A percentile compares a stretch with the other conserved stretches of the same genome.
Conservation (phyloP, 768 basidiomycete species). For the Tricholoma sp. region DNA sequence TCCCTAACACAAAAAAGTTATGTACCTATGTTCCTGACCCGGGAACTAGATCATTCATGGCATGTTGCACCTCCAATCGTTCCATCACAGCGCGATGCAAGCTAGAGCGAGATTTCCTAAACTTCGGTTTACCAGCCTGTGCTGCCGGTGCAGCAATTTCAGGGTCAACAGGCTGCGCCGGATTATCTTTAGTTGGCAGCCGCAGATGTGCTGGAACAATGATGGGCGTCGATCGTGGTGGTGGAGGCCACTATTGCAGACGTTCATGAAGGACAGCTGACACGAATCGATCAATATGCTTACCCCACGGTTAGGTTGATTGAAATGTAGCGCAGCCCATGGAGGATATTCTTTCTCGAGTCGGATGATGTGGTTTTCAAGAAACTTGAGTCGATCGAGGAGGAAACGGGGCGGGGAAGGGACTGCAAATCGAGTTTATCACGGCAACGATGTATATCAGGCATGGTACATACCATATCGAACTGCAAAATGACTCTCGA, state of each 20-base stretch:
- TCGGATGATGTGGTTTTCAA: slow-evolving; percentile 74
- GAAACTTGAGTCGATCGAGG: slow-evolving; percentile 56
- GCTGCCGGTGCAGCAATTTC: background rate
- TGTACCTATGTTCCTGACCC: background rate
- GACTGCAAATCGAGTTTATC: slow-evolving; percentile 35
- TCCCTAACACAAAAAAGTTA: background rate
- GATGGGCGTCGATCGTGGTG: slow-evolving; percentile 71
- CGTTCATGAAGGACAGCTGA: background rate
- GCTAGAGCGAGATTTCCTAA: slow-evolving; percentile 50
- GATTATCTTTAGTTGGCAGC: slow-evolving; percentile 1
- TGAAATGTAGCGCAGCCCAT: slow-evolving; percentile 87
- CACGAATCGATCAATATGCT: slow-evolving; percentile 21
- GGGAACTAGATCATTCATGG: slow-evolving; percentile 44
- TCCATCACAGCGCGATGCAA: slow-evolving; percentile 74
- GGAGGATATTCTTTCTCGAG: slow-evolving; percentile 82
- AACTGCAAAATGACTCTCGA: slow-evolving; percentile 70
- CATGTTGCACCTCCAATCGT: slow-evolving; percentile 67
- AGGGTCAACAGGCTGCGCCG: background rate
- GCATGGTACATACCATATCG: slow-evolving; percentile 54
- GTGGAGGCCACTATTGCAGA: slow-evolving; percentile 69
- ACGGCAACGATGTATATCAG: background rate
- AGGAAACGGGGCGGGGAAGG: slow-evolving; percentile 66
- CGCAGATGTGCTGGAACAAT: slow-evolving; percentile 67
- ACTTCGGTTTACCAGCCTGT: slow-evolving; percentile 18
- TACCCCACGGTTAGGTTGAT: slow-evolving; percentile 78